Conservation (phyloP, 495 filamentous ascomycete species). For the Podospora fimiseda region DNA sequence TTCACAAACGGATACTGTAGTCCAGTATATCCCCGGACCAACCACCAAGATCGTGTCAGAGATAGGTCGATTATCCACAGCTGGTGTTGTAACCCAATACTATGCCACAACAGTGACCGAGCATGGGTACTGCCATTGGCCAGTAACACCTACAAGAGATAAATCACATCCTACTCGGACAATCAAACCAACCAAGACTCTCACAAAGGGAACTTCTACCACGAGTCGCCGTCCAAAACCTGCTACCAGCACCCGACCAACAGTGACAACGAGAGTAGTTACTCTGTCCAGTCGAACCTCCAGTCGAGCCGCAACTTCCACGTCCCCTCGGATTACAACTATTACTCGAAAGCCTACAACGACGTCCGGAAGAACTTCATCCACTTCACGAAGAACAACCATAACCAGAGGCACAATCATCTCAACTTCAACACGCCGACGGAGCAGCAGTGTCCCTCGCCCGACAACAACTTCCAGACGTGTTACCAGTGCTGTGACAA, state of each 20-base stretch:
- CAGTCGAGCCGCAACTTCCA: neutral
- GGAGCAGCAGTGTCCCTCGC: neutral
- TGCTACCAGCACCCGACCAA: neutral
- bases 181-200: constrained; percentile 10
- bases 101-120: constrained; percentile 18
- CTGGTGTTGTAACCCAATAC: constrained; percentile 20
- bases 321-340: neutral
- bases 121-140: constrained; percentile 26
- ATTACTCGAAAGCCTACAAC: neutral
- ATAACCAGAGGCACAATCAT: neutral
- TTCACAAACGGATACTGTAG: constrained; percentile 16
- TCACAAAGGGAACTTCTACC: neutral
- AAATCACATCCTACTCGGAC: constrained; percentile 12
- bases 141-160: constrained; percentile 11
- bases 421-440: neutral
- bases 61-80: constrained; percentile 15
- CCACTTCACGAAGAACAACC: neutral
- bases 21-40: constrained; percentile 18
- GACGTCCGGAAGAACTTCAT: neutral
- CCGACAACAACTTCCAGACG: neutral
- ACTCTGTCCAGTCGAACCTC: constrained; percentile 5
- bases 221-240: constrained; percentile 2
- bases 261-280: constrained; percentile 7
- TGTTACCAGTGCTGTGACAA: neutral
- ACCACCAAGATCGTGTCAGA: constrained; percentile 17